Base-by-base conservation (phyloP, 2,329 filamentous ascomycete species). In the Fusarium sp. region DNA sequence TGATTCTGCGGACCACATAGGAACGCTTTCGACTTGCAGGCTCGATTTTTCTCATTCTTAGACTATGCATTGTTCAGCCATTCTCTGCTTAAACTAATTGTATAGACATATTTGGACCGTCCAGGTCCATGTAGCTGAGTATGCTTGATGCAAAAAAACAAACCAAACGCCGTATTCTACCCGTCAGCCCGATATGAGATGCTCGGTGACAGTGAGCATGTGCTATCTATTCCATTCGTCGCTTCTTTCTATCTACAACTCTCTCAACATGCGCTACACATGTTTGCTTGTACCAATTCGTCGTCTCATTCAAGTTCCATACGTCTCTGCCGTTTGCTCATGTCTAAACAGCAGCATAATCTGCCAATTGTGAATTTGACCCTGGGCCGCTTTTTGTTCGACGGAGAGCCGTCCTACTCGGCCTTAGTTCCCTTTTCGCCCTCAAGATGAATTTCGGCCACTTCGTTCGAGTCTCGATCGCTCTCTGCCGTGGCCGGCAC, bases 361-460 rank as follows among this genome's bases (percentile, higher is more conserved):
- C 56, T 67, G 45, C 55, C 56, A 67, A 62, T 48, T 39, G 28
- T 67, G 48, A 51, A 56, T 51, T 39, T 46, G 43, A 45, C 45
- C 40, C 38, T 49, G 31, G 49, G 55, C 59, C 46, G 62, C 48
- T 69, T 66, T 38, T 65, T 55, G 34, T 56, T 55, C 33, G 39
- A 48, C 43, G 44, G 61, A 58, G 42, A 63, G 38, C 49, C 46
- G 24, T 53, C 62, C 69, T 71, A 77, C 44, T 74, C 68, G 50
- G 59, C 63, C 51, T 68, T 75, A 46, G 59, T 57, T 52, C 62
- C 61, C 66, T 75, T 76, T 55, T 81, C 79, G 46, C 82, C 82
- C 40, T 83, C 83, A 20, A 86, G 72, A 63, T 85, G 83, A 44
- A 86, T 86, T 73, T 87, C 85, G 9, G 84, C 77, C 8, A 85